A percentile compares a stretch with the other conserved stretches of the same genome.
phyloP scores from a whole-genome alignment of 208 protist species.

The Leishmania braziliensis region DNA sequence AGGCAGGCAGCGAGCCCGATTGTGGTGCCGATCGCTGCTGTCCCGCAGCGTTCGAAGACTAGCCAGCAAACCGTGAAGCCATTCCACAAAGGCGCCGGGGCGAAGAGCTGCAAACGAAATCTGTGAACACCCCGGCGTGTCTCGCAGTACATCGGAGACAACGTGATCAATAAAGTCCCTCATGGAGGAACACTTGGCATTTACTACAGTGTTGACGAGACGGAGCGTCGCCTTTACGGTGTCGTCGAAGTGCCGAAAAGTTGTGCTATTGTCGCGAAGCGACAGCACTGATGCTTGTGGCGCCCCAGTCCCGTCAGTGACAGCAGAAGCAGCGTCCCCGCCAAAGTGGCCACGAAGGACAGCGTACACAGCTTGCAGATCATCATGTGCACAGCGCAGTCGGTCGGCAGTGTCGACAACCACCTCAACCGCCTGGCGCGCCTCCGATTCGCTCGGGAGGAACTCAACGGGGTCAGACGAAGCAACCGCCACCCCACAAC shows the following conservation, averaged over 20 bases:
- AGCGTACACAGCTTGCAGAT: slow-evolving; percentile 2
- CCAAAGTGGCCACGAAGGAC: slow-evolving; percentile 17
- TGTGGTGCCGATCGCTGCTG: slow-evolving; percentile 10
- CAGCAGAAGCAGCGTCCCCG: not conserved
- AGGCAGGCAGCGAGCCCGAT: slow-evolving; percentile 8
- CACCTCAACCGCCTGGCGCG: not conserved
- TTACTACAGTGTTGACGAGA: slow-evolving; percentile 12
- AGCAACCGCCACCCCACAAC: no score
- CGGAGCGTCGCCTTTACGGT: not conserved
- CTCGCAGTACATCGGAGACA: slow-evolving; percentile 11
- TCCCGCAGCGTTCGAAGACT: slow-evolving; percentile 8
- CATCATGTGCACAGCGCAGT: not conserved
- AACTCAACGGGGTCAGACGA: not conserved
- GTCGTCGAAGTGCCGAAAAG: slow-evolving; percentile 5
- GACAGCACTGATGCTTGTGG: not conserved
- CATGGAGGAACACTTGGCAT: slow-evolving; percentile 21
- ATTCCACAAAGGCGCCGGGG: slow-evolving; percentile 16
- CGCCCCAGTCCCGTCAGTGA: not conserved
- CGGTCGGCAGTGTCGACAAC: slow-evolving; percentile 3
- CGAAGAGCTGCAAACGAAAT: slow-evolving; percentile 20
- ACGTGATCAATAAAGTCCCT: slow-evolving; percentile 14
- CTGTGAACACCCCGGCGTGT: not conserved
- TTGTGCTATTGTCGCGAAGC: not conserved
- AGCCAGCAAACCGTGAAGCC: slow-evolving; percentile 18
- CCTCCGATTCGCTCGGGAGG: slow-evolving; percentile 1